Evolutionary conservation across 1,139 yeast species (phyloP).

Genomic region (Pichia sp.): DNA sequence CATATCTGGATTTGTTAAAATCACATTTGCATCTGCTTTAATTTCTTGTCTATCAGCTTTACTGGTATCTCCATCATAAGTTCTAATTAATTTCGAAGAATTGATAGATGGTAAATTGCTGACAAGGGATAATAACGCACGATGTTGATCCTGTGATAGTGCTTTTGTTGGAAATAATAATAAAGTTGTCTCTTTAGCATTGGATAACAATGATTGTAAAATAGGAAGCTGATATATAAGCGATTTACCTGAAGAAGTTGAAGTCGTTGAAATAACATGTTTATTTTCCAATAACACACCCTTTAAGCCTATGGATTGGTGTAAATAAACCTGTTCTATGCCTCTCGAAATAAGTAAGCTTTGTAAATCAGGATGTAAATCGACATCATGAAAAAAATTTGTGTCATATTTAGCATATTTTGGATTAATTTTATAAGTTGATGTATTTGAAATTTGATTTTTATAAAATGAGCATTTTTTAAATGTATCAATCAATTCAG

Average conservation of each 20-base stretch:
- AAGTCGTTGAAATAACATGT: constrained; percentile 80
- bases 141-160: constrained; percentile 88
- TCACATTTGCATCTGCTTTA: constrained; percentile 61
- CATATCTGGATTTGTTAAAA: constrained; percentile 93
- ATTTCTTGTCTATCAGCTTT: constrained; percentile 44
- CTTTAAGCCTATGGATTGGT: constrained; percentile 73
- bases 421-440: constrained; percentile 37
- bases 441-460: constrained; percentile 51
- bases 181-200: constrained; percentile 64
- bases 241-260: constrained; percentile 95
- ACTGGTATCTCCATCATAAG: constrained; percentile 93
- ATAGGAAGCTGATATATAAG: constrained; percentile 87
- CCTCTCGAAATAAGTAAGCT: constrained; percentile 31
- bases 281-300: constrained; percentile 42
- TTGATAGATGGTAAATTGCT: constrained; percentile 31
- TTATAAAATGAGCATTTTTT: constrained; percentile 43
- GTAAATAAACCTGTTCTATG: constrained; percentile 56
- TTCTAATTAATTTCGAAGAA: constrained; percentile 43
- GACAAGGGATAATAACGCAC: constrained; percentile 64
- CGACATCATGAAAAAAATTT: constrained; percentile 8
- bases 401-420: constrained; percentile 27
- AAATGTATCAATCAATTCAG: constrained; percentile 42
- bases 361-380: constrained; percentile 11
- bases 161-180: constrained; percentile 96
- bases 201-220: constrained; percentile 40